Base-by-base conservation (phyloP, 768 basidiomycete genomes). In the Russula sp. region DNA sequence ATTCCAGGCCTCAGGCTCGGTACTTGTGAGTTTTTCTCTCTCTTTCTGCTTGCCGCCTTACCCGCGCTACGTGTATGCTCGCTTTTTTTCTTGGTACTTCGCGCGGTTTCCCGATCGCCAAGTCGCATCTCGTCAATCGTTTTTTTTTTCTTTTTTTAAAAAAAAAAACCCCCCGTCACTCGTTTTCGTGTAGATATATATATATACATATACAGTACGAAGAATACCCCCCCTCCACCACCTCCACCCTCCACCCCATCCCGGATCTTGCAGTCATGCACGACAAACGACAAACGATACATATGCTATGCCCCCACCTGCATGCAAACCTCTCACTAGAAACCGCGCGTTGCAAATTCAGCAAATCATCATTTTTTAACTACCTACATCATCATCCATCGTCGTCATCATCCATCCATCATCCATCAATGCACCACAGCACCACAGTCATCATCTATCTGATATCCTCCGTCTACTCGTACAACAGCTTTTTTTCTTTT, bases 381-480 rank as follows among this genome's bases (percentile, higher is more conserved):
- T n/a, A 29, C 25, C 25, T 29, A 29, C 25, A 29, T 29, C 25
- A 29, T 29, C 25, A 29, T 29, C 25, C n/a, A 29, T 45, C 43
- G 10, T 22, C 11, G 10, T 22, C 45, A 46, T 25, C 11, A 2
- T 13, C 5, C 9, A 46, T 22, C 45, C 46, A 5, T 9, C 45
- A 13, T 32, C 38, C 59, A 34, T 20, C 36, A 8, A 41, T n/a
- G n/a, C 47, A 49, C 22, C 42, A 14, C 32, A 7, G 18, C 54
- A 42, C 16, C n/a, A n/a, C 22, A 50, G 13, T 7, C 22, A n/a
- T 47, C 46, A 34, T 35, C 35, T 20, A n/a, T 36, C n/a, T 20
- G 42, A 41, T 62, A 52, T 43, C 39, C 48, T n/a, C n/a, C n/a
- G 39, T 29, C n/a, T 50, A 47, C 60, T 25, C 36, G 55, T 61